These are phyloP conservation scores for Aquilaria yunnanensis DNA, from an alignment of 345 rosid species.

Conservation along the genomic window DNA sequence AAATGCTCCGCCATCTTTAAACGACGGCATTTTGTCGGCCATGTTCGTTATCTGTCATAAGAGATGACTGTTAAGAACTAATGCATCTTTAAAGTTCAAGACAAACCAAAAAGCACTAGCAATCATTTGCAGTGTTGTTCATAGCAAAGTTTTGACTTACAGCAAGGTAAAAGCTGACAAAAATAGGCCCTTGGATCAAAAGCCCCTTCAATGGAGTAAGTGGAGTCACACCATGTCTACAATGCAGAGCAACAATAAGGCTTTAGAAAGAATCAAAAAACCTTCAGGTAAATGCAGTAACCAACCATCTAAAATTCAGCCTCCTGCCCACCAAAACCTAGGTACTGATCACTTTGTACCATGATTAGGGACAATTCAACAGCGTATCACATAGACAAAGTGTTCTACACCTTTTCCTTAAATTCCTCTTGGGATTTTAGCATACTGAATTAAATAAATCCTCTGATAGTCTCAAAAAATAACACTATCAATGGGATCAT, in stretches of 20 bases:
- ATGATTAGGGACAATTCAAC: too few species aligned
- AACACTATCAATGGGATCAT: too few species aligned
- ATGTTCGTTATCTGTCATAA: constrained; percentile 53
- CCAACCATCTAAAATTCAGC: too few species aligned
- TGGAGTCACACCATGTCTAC: constrained; percentile 78
- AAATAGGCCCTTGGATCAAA: constrained; percentile 72
- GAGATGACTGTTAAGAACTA: constrained; percentile 6
- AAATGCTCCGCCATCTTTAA: constrained; percentile 71
- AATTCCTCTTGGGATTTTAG: too few species aligned
- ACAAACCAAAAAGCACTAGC: background rate
- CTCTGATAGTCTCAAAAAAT: too few species aligned
- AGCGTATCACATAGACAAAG: too few species aligned
- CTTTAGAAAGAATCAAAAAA: too few species aligned
- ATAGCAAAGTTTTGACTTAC: constrained; percentile 38
- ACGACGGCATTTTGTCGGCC: constrained; percentile 89
- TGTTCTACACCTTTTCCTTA: too few species aligned
- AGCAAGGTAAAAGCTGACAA: constrained; percentile 74
- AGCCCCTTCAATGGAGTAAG: constrained; percentile 80
- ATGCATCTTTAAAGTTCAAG: background rate
- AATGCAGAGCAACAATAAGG: background rate
- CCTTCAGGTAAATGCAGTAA: too few species aligned
- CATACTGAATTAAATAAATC: too few species aligned
- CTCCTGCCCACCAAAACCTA: too few species aligned
- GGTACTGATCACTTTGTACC: too few species aligned
- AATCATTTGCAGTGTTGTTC: background rate